phyloP scores from a whole-genome alignment of 129 eudicot species.

The Ambrosia artemisiifolia region DNA sequence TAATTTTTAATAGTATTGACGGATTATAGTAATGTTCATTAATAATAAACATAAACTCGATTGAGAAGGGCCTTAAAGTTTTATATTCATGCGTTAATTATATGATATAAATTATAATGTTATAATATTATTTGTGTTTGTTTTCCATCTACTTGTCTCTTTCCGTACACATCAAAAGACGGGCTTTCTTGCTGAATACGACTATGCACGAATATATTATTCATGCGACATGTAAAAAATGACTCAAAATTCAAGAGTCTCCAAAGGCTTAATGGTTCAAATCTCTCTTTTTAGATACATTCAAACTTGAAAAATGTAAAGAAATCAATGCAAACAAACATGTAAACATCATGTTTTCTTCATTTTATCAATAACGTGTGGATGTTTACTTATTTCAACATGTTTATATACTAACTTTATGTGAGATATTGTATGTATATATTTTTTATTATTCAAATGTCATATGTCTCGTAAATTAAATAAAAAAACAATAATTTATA shows the following conservation, averaged over 20 bases:
- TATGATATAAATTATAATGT: not conserved
- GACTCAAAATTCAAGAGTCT: not conserved
- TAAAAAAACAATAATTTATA: too few relatives aligned
- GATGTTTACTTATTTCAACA: not conserved
- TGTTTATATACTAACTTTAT: not conserved
- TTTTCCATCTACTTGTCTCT: not conserved
- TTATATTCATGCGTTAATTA: not conserved
- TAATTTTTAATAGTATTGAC: not conserved
- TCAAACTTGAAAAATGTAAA: slow-evolving; percentile 12
- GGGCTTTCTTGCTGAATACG: not conserved
- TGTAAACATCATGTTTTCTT: slow-evolving; percentile 15
- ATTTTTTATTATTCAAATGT: too few relatives aligned
- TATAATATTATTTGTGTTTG: not conserved
- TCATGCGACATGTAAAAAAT: slow-evolving; percentile 23
- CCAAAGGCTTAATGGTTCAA: not conserved
- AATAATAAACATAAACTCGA: not conserved
- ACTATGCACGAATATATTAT: slow-evolving; percentile 13
- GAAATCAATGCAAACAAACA: not conserved
- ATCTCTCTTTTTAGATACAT: slow-evolving; percentile 25
- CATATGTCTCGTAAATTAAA: too few relatives aligned
- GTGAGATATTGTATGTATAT: too few relatives aligned
- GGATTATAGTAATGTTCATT: not conserved
- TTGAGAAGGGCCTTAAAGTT: not conserved
- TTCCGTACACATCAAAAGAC: slow-evolving; percentile 30
- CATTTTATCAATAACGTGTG: slow-evolving; percentile 10